Conservation (phyloP, 2,329 filamentous ascomycete species). For the Sarocladium strictum region DNA sequence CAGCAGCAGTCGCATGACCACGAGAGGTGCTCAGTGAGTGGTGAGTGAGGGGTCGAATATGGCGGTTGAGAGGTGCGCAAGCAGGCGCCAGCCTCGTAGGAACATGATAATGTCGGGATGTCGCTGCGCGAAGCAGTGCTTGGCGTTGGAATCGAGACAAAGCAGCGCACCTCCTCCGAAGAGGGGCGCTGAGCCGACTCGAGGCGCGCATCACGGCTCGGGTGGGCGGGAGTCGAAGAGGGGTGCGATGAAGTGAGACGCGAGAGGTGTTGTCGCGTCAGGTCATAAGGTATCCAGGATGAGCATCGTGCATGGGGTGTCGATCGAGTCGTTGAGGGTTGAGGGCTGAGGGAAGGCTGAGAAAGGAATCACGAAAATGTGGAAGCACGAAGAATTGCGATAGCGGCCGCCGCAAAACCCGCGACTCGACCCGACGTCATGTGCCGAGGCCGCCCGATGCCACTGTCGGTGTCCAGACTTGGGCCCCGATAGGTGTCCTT, state of each 20-base stretch:
- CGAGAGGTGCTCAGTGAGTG: not conserved
- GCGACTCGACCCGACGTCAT: constrained; percentile 5
- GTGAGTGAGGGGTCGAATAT: not conserved
- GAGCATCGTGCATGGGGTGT: not conserved
- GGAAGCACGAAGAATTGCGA: not conserved
- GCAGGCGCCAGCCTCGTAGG: not conserved
- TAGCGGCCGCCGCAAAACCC: not conserved
- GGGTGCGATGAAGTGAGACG: not conserved
- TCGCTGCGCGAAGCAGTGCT: not conserved
- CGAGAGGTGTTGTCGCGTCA: not conserved
- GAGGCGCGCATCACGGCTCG: not conserved
- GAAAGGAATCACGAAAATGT: not conserved
- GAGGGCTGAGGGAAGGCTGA: not conserved
- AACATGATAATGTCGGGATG: not conserved
- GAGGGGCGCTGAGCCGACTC: constrained; percentile 8
- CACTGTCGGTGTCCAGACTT: constrained; percentile 2
- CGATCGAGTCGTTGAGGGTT: not conserved
- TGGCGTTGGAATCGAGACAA: not conserved
- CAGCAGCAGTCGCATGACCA: constrained; percentile 11
- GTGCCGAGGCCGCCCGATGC: constrained; percentile 1
- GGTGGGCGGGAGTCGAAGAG: not conserved
- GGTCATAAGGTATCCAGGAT: not conserved
- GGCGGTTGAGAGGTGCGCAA: not conserved
- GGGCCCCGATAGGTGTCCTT: not conserved
- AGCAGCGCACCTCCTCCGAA: constrained; percentile 7